These are phyloP conservation scores for Scheffersomyces titani DNA, from an alignment of 1,139 yeast species.

Conservation along the genomic window DNA sequence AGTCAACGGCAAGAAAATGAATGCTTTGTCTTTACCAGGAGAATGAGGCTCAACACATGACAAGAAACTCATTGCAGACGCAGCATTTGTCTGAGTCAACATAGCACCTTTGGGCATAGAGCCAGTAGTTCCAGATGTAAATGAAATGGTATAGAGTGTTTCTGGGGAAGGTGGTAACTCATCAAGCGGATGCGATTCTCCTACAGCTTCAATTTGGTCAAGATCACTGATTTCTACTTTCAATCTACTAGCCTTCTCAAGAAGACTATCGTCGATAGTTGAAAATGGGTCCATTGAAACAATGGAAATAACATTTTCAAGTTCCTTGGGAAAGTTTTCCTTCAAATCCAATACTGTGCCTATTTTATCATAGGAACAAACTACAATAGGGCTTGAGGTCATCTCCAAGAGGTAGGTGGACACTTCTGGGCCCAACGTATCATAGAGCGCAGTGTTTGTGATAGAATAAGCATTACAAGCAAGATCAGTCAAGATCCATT, in stretches of 20 bases:
- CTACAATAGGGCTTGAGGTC: conserved; percentile 38
- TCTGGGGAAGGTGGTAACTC: conserved; percentile 31
- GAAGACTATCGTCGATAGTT: background rate
- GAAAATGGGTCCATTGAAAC: conserved; percentile 38
- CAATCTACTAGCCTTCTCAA: conserved; percentile 10
- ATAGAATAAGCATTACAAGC: conserved; percentile 38
- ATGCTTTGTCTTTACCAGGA: conserved; percentile 15
- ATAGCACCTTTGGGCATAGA: conserved; percentile 42
- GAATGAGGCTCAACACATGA: conserved; percentile 14
- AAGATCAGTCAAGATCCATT: conserved; percentile 42
- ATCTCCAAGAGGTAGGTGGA: conserved; percentile 34
- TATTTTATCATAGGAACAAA: conserved; percentile 34
- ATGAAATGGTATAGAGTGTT: conserved; percentile 39
- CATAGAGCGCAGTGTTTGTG: conserved; percentile 42
- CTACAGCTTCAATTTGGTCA: conserved; percentile 17
- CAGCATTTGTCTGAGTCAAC: conserved; percentile 30
- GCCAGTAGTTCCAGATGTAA: conserved; percentile 48
- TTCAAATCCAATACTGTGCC: conserved; percentile 28
- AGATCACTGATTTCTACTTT: conserved; percentile 15
- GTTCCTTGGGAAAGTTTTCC: conserved; percentile 20
- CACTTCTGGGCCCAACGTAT: conserved; percentile 38
- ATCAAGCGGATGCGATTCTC: conserved; percentile 8
- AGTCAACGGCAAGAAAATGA: conserved; percentile 37
- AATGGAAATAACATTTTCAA: conserved; percentile 28
- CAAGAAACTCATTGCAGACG: conserved; percentile 25